Percentiles rank a stretch among this genome's conserved stretches.
Evolutionary conservation across 2,329 filamentous ascomycete species (phyloP).

Genomic region (Epicoccum nigrum): DNA sequence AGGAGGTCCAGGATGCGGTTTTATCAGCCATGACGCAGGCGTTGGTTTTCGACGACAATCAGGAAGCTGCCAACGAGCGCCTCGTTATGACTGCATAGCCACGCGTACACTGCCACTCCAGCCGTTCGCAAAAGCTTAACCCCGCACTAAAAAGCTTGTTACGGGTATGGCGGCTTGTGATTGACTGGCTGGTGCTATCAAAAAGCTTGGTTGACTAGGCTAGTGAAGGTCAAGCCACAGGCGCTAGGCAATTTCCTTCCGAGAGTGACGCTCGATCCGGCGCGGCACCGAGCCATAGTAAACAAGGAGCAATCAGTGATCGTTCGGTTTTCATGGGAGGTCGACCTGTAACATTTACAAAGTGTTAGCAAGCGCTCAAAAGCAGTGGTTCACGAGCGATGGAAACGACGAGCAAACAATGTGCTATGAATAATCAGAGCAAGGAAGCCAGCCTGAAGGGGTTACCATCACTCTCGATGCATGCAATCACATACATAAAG

Average conservation of each 20-base stretch:
- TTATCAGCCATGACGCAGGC: background rate
- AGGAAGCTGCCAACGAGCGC: background rate
- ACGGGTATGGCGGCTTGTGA: background rate
- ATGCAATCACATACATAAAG: too few species aligned
- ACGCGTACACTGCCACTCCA: conserved; percentile 13
- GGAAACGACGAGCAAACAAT: too few species aligned
- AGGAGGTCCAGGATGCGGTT: background rate
- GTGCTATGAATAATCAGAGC: too few species aligned
- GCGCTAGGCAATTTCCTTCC: conserved; percentile 11
- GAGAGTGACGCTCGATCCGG: conserved; percentile 2
- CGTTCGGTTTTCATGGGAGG: too few species aligned
- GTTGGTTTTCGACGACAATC: too few species aligned
- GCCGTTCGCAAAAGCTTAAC: conserved; percentile 1
- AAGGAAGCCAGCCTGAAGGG: too few species aligned
- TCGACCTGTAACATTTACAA: too few species aligned
- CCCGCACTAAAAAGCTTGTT: background rate
- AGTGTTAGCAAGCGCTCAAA: too few species aligned
- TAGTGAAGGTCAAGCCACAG: conserved; percentile 16
- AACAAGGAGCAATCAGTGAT: too few species aligned
- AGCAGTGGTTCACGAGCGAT: too few species aligned
- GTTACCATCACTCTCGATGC: too few species aligned
- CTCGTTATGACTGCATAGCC: conserved; percentile 14
- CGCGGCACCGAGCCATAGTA: too few species aligned
- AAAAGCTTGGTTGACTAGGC: conserved; percentile 12
- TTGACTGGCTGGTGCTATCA: background rate